phyloP scores from a whole-genome alignment of 1,284 basidiomycete genomes.

The Ceratobasidium sp. region DNA sequence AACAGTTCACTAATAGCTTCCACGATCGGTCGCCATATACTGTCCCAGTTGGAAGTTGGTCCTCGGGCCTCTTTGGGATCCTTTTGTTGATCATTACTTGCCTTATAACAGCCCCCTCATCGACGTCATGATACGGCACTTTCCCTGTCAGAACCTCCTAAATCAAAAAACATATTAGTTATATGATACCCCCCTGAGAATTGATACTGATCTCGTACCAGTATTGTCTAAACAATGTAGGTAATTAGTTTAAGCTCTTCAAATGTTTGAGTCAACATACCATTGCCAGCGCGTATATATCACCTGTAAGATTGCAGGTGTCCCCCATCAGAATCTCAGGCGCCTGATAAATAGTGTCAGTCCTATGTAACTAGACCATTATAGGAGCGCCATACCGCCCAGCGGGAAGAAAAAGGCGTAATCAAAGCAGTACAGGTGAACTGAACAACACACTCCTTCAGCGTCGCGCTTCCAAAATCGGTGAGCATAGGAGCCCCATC shows the following conservation, averaged over 20 bases:
- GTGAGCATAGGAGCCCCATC: not conserved
- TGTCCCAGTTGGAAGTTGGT: not conserved
- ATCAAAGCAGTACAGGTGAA: not conserved
- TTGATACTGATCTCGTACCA: not conserved
- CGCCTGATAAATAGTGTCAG: not conserved
- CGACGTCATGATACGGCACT: not conserved
- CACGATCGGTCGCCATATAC: not conserved
- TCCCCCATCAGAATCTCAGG: not conserved
- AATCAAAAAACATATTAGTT: not conserved
- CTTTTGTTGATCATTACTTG: not conserved
- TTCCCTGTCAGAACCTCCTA: not conserved
- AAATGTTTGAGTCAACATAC: not conserved
- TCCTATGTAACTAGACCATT: too few species aligned
- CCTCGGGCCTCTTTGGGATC: not conserved
- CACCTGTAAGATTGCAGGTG: not conserved
- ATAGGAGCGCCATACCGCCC: conserved; percentile 1
- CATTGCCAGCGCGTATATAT: conserved; percentile 12
- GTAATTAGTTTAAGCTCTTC: not conserved
- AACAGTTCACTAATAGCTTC: not conserved
- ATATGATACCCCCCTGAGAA: not conserved
- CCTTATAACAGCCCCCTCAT: not conserved
- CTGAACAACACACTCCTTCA: not conserved
- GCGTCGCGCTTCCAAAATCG: conserved; percentile 1
- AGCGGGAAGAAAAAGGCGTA: not conserved
- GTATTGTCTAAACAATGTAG: not conserved